phyloP scores from a whole-genome alignment of 805 yeast genomes.

The Metschnikowia henanensis region DNA sequence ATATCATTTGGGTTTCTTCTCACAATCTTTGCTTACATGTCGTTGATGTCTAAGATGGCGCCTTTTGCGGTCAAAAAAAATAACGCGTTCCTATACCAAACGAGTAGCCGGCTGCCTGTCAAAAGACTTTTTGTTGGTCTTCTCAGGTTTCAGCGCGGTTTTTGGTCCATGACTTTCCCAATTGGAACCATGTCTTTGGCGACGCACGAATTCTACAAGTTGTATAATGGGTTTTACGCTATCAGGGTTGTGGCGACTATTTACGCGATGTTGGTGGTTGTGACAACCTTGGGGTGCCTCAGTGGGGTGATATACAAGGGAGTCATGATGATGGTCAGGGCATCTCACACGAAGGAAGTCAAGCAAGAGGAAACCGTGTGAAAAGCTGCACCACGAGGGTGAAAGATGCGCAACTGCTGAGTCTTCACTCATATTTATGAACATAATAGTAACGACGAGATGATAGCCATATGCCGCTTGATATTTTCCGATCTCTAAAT shows the following conservation, averaged over 20 bases:
- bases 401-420: no score
- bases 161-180: conserved; percentile 91
- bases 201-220: conserved; percentile 46
- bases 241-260: conserved; percentile 64
- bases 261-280: conserved; percentile 53
- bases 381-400: no score
- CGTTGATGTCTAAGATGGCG: conserved; percentile 42
- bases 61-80: conserved; percentile 36
- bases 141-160: conserved; percentile 23
- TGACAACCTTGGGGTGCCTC: conserved; percentile 39
- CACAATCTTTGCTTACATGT: conserved; percentile 35
- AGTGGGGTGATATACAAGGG: conserved; percentile 27
- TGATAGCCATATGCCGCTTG: no score
- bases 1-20: conserved; percentile 58
- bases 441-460: background rate
- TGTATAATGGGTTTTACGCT: conserved; percentile 42
- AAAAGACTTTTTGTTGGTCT: conserved; percentile 19
- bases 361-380: background rate
- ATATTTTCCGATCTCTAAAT: no score
- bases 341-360: background rate
- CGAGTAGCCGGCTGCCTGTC: conserved; percentile 10
- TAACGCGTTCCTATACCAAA: conserved; percentile 19
- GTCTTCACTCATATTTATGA: background rate
- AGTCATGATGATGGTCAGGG: conserved; percentile 12
- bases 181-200: conserved; percentile 72